Evolutionary conservation across 2,329 filamentous ascomycete species (phyloP).

Genomic region (Botrytis medusae): DNA sequence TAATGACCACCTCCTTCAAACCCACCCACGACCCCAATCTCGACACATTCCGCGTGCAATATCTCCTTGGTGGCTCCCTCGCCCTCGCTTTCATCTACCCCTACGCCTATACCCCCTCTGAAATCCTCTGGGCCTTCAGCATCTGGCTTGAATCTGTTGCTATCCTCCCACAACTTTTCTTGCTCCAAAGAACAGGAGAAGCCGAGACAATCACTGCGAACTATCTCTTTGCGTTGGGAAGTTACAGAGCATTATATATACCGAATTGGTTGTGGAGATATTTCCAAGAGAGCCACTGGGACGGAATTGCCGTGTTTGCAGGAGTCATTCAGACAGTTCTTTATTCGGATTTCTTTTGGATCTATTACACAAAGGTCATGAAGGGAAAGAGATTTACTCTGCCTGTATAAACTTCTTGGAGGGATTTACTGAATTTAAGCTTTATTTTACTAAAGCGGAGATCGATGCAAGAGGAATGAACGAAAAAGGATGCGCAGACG

Average conservation of each 20-base stretch:
- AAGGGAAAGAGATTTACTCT: conserved; percentile 88
- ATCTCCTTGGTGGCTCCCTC: conserved; percentile 79
- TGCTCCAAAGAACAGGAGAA: conserved; percentile 95
- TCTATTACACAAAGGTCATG: conserved; percentile 96
- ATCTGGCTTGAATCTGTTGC: conserved; percentile 98
- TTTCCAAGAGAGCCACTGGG: conserved; percentile 74
- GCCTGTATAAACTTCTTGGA: conserved; percentile 59
- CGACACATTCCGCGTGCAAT: conserved; percentile 96
- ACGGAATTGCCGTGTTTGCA: conserved; percentile 84
- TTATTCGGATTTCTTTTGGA: conserved; percentile 99
- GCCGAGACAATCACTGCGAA: conserved; percentile 99
- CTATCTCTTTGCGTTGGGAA: conserved; percentile 90
- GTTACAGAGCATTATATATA: conserved; percentile 93
- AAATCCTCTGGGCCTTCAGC: conserved; percentile 96
- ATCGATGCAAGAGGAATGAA: not conserved
- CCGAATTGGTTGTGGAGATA: conserved; percentile 98
- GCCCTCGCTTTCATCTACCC: conserved; percentile 80
- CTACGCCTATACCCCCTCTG: conserved; percentile 75
- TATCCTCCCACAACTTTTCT: conserved; percentile 95
- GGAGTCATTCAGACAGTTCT: conserved; percentile 91
- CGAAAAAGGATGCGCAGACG: not conserved
- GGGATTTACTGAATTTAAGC: not conserved
- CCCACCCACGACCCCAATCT: conserved; percentile 95
- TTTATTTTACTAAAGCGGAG: not conserved
- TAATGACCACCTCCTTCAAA: conserved; percentile 97